Evolutionary conservation across 2,329 filamentous ascomycete genomes (phyloP), one percentile per base, ranked within the genome.

Genomic region (Ceratocystis cubensis): DNA sequence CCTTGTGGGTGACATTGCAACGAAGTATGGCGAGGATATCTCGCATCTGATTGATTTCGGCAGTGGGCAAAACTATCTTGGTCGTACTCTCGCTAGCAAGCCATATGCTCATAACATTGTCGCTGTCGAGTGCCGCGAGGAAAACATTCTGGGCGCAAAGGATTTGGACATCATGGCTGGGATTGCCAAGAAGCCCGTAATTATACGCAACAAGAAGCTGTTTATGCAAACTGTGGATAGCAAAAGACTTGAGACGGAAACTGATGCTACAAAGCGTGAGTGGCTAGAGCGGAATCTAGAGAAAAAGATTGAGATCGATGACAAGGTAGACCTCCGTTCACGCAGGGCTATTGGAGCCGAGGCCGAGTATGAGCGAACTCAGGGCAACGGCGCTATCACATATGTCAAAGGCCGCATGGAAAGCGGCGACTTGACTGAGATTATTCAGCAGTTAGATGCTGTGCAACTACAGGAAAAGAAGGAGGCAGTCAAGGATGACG

Each of bases 41-140:
- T 89, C 91, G 0, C 92, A 97, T 76, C 85, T 96, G 67, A 87
- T 97, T 62, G 94, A 99, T 76, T 96, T 97, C 75, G 94, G 94
- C 33, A 96, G 91, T 65, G 94, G 94, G 0, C 93, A 97, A 75
- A 97, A 96, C 73, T 99, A 99, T 73, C 84, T 99, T 2, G 93
- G 94, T 0, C 83, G 94, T 59, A 88, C 90, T 0, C 79, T 99
- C 67, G 93, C 93, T 15, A 91, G 88, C 69, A 81, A 86, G 65
- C 91, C 92, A 0, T 96, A 96, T 76, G 89, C 92, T 72, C 86
- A 87, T 71, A 85, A 91, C 70, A 88, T 97, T 56, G 85, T 97
- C 65, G 94, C 93, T 1, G 91, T 99, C 44, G 94, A 99, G 76
- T 89, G 91, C 67, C 86, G 87, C 69, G 86, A 89, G 72, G 85